phyloP scores from a whole-genome alignment of 2,329 filamentous ascomycete genomes.

The Aureobasidium mangrovei region DNA sequence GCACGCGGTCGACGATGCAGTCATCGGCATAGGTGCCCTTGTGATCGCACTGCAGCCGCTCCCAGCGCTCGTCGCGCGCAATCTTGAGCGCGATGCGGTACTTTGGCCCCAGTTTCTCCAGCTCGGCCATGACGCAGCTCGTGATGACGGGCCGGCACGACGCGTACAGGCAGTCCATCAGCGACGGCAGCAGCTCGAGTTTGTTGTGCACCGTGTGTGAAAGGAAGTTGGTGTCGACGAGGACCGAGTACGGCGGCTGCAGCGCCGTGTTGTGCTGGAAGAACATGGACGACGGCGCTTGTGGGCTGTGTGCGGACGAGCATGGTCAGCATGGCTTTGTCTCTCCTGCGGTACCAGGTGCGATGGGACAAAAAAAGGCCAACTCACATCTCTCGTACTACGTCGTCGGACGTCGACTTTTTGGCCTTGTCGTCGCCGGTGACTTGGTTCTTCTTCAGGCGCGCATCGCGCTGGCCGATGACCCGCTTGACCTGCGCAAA shows the following conservation, averaged over 20 bases:
- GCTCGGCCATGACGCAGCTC: conserved; percentile 69
- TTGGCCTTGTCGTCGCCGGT: conserved; percentile 53
- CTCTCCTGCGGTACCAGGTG: neutral
- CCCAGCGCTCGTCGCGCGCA: conserved; percentile 82
- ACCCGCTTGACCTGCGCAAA: conserved; percentile 78
- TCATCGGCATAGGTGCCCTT: conserved; percentile 84
- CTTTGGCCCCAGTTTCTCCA: conserved; percentile 82
- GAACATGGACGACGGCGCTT: conserved; percentile 54
- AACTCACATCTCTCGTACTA: conserved; percentile 63
- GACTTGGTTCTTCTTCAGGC: conserved; percentile 71
- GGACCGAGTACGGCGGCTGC: conserved; percentile 69
- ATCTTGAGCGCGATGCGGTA: conserved; percentile 81
- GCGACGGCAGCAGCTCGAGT: conserved; percentile 73
- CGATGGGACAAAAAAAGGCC: neutral
- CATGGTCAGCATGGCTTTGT: neutral
- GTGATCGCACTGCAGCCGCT: conserved; percentile 79
- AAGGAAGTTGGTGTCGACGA: conserved; percentile 85
- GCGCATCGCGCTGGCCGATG: conserved; percentile 70
- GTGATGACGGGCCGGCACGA: conserved; percentile 87
- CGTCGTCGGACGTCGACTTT: conserved; percentile 49
- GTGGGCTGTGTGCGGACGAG: conserved; percentile 23
- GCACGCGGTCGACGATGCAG: conserved; percentile 47
- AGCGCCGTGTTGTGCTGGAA: conserved; percentile 83
- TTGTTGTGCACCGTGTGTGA: conserved; percentile 87
- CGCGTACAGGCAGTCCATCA: conserved; percentile 92